Conservation (phyloP, 208 protist genomes). For the Acanthamoeba lugdunensis region DNA sequence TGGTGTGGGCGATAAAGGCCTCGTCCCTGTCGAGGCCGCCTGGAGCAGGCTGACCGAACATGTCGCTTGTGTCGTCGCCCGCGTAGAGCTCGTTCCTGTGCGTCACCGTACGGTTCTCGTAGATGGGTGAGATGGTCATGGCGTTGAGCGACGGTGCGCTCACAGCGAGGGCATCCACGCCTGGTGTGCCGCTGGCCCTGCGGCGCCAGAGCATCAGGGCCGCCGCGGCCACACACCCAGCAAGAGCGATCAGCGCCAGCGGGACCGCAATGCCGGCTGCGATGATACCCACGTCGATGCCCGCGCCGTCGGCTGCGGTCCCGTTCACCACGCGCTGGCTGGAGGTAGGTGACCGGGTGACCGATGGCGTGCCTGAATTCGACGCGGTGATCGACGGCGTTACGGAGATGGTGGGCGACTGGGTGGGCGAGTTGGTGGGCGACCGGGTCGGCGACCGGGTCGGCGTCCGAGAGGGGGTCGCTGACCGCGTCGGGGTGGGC, state of each 20-base stretch:
- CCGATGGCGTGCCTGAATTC: not conserved
- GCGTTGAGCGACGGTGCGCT: not conserved
- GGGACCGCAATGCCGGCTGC: not conserved
- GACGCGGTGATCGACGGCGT: not conserved
- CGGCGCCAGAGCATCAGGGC: not conserved
- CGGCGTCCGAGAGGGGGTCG: not conserved
- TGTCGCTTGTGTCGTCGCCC: not conserved
- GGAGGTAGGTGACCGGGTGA: not conserved
- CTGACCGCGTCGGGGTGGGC: no score
- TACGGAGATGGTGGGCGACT: no score
- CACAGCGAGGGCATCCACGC: not conserved
- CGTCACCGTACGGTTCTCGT: not conserved
- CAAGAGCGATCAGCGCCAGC: not conserved
- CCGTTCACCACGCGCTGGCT: not conserved
- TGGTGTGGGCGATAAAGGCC: not conserved
- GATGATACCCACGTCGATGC: not conserved
- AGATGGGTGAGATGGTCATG: not conserved
- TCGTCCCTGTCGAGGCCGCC: not conserved
- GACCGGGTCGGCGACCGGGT: no score
- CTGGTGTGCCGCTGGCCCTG: not conserved
- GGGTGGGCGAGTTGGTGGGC: no score
- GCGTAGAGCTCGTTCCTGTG: slow-evolving; percentile 2
- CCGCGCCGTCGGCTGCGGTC: not conserved
- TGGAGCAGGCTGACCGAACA: not conserved
- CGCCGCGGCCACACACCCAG: not conserved